Evolutionary conservation across 2,329 filamentous ascomycete species (phyloP), one percentile per base, ranked within the genome.

Genomic region (Drechslerella coelobrocha): DNA sequence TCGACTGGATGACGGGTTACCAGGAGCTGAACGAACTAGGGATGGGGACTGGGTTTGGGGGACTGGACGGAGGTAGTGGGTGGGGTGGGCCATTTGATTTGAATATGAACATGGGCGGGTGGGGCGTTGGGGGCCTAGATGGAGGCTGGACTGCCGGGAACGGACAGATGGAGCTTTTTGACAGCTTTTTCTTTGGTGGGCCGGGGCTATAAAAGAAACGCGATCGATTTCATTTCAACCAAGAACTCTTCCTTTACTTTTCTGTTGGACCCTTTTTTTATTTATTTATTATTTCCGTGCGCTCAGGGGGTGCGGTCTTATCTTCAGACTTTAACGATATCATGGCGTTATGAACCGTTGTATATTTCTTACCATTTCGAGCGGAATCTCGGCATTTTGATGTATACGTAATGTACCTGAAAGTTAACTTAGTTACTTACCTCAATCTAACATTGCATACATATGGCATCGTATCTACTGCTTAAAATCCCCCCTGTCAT

Each of bases 121-220:
- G 60, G 68, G 68, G 61, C 14, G 61, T 66, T 21, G 60, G 68
- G 5, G 68, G 61, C 23, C 29, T 72, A 10, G 68, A 72, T 34
- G 61, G 61, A 0, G 63, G 61, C 39, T 72, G 68, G 68, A 66
- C 68, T 17, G 59, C 79, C 72, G 76, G 83, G 65, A 84, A 84
- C 74, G 77, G 81, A 73, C 82, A 84, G 78, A 81, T 87, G 75
- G 87, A 89, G 73, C 81, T 90, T 48, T 90, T 91, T 78, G 88
- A 90, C 76, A 86, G 86, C 0, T 90, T 90, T 77, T 89, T 89
- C 80, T 89, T 89, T 77, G 87, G 87, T 0, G 84, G 66, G 2
- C 66, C 66, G 17, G 66, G 66, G 3, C 29, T 71, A 14, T 71
- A 43, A 71, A 21, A 26, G 6, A 23, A 10, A 21, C 19, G 23